Base-by-base conservation (phyloP, 116 monocot species). In the Dioscorea cayenensis region DNA sequence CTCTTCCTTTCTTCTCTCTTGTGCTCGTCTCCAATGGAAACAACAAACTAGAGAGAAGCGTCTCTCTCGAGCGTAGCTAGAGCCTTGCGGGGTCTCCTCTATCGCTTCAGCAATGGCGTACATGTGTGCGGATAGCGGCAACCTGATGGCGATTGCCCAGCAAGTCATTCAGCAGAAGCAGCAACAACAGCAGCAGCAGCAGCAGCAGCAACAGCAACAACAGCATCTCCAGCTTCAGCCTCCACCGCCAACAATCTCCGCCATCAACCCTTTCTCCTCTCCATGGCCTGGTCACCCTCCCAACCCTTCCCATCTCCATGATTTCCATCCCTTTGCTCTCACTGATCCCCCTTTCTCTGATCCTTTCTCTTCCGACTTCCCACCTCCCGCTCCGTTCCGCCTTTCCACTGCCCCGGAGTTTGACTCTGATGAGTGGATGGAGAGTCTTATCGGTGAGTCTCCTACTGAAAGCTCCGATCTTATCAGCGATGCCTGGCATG, bases 111-210 rank as follows among this genome's bases (percentile, higher is more conserved):
- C 8, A 75, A 95, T 95, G 92, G 89, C 91, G 50, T 92, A 87
- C 82, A 92, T 96, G 92, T 90, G 90, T 72, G 80, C 92, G 5
- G 95, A 96, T 63, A 96, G 90, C 52, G 95, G 90, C 10, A 96
- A 96, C 71, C 84, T 96, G 60, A 96, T 96, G 95, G 92, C 95
- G 36, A 92, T 96, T 38, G 95, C 95, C 4, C 95, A 96, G 71
- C 95, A 92, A 72, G 90, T 92, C 25, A 96, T 96, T 75, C 87
- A 92, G 38, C 92, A 92, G 72, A 76, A 95, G 61, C 86, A 95
- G 67, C 71, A 88, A 55, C 87, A 87, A 22, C 91, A 81, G 67
- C 85, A 84, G 22, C 90, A 82, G 19, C 85, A 84, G 27, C 77
- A 90, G 60, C 83, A 83, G 27, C 81, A 80, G 2, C 78, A 81